Conservation (phyloP, 768 basidiomycete genomes). For the Lactarius deliciosus region DNA sequence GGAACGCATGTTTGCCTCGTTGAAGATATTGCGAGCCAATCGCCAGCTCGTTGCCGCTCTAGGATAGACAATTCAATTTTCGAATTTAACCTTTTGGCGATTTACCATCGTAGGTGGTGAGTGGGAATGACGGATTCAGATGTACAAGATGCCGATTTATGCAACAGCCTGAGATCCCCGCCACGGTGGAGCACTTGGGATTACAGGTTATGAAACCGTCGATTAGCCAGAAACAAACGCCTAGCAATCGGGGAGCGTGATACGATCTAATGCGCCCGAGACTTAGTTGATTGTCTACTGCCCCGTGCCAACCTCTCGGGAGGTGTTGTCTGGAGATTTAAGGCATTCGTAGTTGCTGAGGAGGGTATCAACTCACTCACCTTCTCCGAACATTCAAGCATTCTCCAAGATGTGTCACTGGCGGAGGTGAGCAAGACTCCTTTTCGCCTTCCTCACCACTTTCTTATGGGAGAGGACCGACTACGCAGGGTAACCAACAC, state of each 20-base stretch:
- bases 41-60: constrained; percentile 10
- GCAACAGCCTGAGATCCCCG: constrained; percentile 25
- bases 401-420: constrained; percentile 59
- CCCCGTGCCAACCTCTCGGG: constrained; percentile 22
- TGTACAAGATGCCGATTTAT: constrained; percentile 23
- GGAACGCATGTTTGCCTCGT: constrained; percentile 27
- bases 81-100: constrained; percentile 31
- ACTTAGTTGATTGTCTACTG: constrained; percentile 11
- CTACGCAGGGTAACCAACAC: constrained; percentile 58
- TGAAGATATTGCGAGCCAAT: constrained; percentile 20
- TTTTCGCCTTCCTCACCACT: constrained; percentile 18
- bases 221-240: constrained; percentile 14
- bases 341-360: constrained; percentile 10
- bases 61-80: constrained; percentile 25
- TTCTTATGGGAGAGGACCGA: constrained; percentile 29
- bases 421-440: constrained; percentile 56
- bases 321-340: constrained; percentile 17
- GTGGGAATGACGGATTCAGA: constrained; percentile 25
- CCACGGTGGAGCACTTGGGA: constrained; percentile 9
- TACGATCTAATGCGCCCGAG: constrained; percentile 28
- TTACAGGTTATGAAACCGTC: constrained; percentile 15
- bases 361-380: constrained; percentile 10
- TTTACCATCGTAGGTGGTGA: constrained; percentile 27
- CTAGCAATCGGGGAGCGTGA: constrained; percentile 20
- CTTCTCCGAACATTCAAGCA: constrained; percentile 15